Evolutionary conservation across 176 grass and related monocot genomes (phyloP).

Genomic region (Ensete glaucum): DNA sequence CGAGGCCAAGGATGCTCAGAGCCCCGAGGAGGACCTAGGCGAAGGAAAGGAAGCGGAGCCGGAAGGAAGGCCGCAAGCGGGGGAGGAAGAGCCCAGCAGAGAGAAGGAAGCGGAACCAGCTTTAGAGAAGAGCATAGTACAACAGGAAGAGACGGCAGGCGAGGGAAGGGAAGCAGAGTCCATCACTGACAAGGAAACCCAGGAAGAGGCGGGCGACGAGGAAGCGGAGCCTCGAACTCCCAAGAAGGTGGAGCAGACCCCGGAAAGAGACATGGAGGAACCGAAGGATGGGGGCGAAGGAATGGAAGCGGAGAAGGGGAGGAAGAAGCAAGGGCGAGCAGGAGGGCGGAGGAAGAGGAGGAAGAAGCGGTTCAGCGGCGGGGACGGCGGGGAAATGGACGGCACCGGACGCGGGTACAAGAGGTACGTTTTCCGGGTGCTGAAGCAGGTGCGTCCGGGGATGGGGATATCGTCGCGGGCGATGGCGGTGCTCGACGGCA

Average conservation of each 20-base stretch:
- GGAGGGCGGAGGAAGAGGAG: neutral
- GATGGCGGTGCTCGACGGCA: slow-evolving; percentile 69
- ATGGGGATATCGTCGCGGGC: slow-evolving; percentile 40
- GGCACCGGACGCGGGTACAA: slow-evolving; percentile 47
- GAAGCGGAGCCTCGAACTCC: neutral
- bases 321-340: neutral
- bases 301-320: slow-evolving; percentile 3
- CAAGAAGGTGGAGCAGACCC: neutral
- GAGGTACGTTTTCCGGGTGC: slow-evolving; percentile 69
- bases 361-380: neutral
- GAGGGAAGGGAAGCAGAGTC: neutral
- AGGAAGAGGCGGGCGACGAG: neutral
- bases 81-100: neutral
- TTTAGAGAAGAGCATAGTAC: neutral
- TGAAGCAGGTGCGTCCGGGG: slow-evolving; percentile 88
- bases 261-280: slow-evolving; percentile 15
- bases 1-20: slow-evolving; percentile 6
- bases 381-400: slow-evolving; percentile 22
- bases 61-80: neutral
- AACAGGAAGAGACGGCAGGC: neutral
- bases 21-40: neutral
- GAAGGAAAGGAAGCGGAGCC: neutral
- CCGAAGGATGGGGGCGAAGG: neutral
- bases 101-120: neutral
- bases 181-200: neutral